Evolutionary conservation across 2,329 filamentous ascomycete species (phyloP).

Genomic region (Lecanicillium sp.): DNA sequence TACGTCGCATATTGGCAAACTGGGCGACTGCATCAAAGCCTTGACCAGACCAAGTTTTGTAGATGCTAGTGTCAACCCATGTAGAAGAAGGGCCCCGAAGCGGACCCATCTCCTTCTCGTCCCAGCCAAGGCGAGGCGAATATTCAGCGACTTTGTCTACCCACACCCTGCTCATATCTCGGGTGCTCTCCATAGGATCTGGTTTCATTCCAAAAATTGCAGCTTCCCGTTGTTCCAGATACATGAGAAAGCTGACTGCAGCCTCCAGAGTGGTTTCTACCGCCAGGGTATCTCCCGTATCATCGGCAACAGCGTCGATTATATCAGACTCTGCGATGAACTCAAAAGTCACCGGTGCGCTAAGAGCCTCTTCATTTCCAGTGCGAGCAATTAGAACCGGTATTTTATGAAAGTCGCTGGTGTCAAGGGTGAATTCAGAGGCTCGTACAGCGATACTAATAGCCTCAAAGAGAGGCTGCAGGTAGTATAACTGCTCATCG

Average conservation of each 20-base stretch:
- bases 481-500: background rate
- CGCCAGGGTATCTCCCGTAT: background rate
- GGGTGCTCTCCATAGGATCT: background rate
- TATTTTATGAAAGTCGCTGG: background rate
- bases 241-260: slow-evolving; percentile 1
- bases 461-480: slow-evolving; percentile 2
- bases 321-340: background rate
- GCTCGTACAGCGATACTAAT: background rate
- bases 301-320: slow-evolving; percentile 1
- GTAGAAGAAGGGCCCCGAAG: no score
- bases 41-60: no score
- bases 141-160: no score
- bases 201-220: slow-evolving; percentile 2
- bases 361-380: background rate
- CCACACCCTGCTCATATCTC: no score
- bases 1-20: no score
- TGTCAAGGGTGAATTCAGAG: background rate
- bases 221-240: slow-evolving; percentile 2
- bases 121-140: no score
- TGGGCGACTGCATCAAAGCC: no score
- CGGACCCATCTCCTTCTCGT: no score
- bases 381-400: slow-evolving; percentile 1
- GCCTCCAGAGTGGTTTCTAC: slow-evolving; percentile 1
- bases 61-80: no score
- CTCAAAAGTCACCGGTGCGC: background rate